Conservation (phyloP, 352 stramenopile species). For the Phytophthora fragariae region DNA sequence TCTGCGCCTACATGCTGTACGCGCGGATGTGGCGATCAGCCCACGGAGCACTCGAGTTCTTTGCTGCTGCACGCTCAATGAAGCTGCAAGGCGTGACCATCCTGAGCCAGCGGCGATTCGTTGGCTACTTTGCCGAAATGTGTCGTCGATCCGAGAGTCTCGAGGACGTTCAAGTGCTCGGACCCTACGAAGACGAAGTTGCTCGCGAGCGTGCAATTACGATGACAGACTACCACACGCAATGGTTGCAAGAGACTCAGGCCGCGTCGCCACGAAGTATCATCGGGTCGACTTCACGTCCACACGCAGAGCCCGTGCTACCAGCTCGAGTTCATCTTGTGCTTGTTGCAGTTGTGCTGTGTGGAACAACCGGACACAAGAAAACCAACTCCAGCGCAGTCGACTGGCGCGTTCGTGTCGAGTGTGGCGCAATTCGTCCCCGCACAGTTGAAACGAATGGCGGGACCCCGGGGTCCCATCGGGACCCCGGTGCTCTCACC, state of each 20-base stretch:
- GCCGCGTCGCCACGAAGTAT: conserved; percentile 26
- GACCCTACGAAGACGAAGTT: conserved; percentile 31
- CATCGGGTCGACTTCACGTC: conserved; percentile 11
- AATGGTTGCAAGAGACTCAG: conserved; percentile 61
- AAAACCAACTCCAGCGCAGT: conserved; percentile 40
- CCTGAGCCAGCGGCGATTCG: conserved; percentile 79
- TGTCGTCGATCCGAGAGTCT: conserved; percentile 46
- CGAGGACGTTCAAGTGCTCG: conserved; percentile 12
- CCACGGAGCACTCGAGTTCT: conserved; percentile 73
- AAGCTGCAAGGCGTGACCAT: conserved; percentile 89
- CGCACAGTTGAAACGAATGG: conserved; percentile 11
- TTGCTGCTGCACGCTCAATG: conserved; percentile 70
- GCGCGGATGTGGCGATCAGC: conserved; percentile 64
- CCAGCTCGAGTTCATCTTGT: conserved; percentile 46
- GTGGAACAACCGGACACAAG: conserved; percentile 56
- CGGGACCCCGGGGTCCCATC: not conserved
- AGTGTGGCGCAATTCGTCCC: conserved; percentile 47
- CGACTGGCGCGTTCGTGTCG: conserved; percentile 62
- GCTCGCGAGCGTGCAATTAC: conserved; percentile 45
- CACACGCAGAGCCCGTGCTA: conserved; percentile 38
- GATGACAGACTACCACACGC: conserved; percentile 45
- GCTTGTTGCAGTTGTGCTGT: conserved; percentile 50
- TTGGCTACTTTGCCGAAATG: conserved; percentile 75
- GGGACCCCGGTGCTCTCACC: not conserved
- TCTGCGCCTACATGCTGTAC: conserved; percentile 83